Evolutionary conservation across 2,329 filamentous ascomycete species (phyloP).

Genomic region (Metarhizium anisopliae): DNA sequence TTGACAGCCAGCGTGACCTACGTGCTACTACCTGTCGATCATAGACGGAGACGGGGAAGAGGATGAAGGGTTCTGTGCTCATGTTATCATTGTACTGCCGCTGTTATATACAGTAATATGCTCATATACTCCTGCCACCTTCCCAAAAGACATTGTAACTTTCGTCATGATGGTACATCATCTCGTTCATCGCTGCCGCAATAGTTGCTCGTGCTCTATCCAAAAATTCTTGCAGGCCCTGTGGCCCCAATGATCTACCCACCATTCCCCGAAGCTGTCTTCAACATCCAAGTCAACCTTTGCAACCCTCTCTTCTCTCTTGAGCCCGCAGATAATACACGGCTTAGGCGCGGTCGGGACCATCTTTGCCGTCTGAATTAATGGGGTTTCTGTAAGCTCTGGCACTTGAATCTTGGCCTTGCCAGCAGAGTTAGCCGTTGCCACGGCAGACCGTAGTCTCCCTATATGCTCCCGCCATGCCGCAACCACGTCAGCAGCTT

Average conservation of each 20-base stretch:
- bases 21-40: no score
- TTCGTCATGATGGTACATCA: not conserved
- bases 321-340: slow-evolving; percentile 81
- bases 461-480: slow-evolving; percentile 71
- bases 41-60: no score
- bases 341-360: slow-evolving; percentile 64
- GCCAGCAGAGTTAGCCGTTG: slow-evolving; percentile 53
- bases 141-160: not conserved
- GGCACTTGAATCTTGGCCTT: slow-evolving; percentile 50
- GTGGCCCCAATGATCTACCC: slow-evolving; percentile 84
- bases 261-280: slow-evolving; percentile 95
- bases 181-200: slow-evolving; percentile 53
- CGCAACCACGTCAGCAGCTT: slow-evolving; percentile 67
- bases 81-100: no score
- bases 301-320: slow-evolving; percentile 71
- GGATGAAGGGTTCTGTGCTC: no score
- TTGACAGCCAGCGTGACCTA: no score
- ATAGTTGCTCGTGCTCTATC: slow-evolving; percentile 61
- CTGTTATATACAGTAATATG: no score
- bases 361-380: slow-evolving; percentile 60
- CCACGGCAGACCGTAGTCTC: slow-evolving; percentile 63
- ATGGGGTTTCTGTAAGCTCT: slow-evolving; percentile 61
- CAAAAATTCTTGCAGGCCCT: slow-evolving; percentile 76
- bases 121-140: not conserved
- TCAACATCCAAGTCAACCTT: slow-evolving; percentile 70